These are phyloP conservation scores for Protea cynaroides DNA, from an alignment of 164 flowering plant genomes.

Conservation along the genomic window DNA sequence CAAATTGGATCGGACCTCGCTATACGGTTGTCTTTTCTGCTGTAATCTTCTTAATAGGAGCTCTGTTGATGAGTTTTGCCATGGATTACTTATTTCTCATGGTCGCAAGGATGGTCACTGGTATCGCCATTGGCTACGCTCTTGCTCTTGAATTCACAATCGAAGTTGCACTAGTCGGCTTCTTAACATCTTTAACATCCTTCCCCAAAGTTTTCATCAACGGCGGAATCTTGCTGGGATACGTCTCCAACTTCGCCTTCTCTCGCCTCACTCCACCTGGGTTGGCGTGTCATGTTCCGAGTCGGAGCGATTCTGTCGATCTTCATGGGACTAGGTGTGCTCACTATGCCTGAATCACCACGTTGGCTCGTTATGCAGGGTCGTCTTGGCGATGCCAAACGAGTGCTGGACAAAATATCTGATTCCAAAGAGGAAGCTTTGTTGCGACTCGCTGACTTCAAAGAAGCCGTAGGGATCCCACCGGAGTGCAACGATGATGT, in stretches of 20 bases:
- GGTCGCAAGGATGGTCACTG: conserved; percentile 19
- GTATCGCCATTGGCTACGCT: conserved; percentile 18
- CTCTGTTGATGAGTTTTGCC: conserved; percentile 16
- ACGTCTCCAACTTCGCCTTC: conserved; percentile 23
- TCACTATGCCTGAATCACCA: conserved; percentile 42
- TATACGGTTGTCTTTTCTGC: conserved; percentile 15
- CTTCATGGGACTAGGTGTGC: conserved; percentile 15
- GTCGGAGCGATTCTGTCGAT: conserved; percentile 16
- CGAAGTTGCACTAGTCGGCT: conserved; percentile 18
- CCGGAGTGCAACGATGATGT: conserved; percentile 19
- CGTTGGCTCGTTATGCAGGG: conserved; percentile 44
- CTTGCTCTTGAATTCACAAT: conserved; percentile 18
- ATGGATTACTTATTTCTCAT: conserved; percentile 14
- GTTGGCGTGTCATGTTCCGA: conserved; percentile 31
- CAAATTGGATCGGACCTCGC: conserved; percentile 20
- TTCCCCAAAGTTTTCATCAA: conserved; percentile 27
- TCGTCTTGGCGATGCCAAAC: conserved; percentile 30
- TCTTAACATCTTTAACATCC: conserved; percentile 21
- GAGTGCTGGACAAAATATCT: conserved; percentile 24
- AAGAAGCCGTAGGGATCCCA: conserved; percentile 30
- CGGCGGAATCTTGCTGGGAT: conserved; percentile 23
- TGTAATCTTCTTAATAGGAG: conserved; percentile 13
- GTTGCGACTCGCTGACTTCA: conserved; percentile 24
- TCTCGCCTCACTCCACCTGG: conserved; percentile 10
- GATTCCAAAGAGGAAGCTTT: conserved; percentile 22